A percentile compares a stretch with the other conserved stretches of the same genome.
Evolutionary conservation across 371 early-diverging fungal species (phyloP).

Genomic region (Actinomortierella wolfii): DNA sequence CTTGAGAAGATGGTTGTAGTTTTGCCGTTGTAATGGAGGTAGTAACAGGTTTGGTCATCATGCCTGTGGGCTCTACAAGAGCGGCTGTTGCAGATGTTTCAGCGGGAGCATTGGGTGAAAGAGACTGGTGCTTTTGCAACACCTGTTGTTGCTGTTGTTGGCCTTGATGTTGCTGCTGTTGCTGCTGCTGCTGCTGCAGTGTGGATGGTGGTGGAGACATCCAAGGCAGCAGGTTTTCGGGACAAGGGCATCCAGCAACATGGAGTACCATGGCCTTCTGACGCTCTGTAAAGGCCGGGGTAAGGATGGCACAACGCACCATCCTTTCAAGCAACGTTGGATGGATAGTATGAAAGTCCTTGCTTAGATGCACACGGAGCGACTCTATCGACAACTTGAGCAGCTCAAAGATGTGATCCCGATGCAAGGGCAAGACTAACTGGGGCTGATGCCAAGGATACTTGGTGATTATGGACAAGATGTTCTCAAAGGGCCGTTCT

Average conservation of each 20-base stretch:
- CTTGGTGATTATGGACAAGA: constrained; percentile 72
- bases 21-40: not conserved
- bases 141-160: not conserved
- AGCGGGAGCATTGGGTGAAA: not conserved
- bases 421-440: constrained; percentile 65
- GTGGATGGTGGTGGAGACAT: constrained; percentile 20
- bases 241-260: constrained; percentile 47
- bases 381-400: constrained; percentile 69
- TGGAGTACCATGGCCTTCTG: constrained; percentile 72
- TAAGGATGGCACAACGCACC: constrained; percentile 67
- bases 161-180: too few species aligned
- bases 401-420: constrained; percentile 82
- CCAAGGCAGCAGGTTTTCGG: constrained; percentile 38
- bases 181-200: constrained; percentile 1
- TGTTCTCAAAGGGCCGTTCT: constrained; percentile 81
- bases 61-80: not conserved
- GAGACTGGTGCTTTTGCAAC: constrained; percentile 1
- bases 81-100: constrained; percentile 1
- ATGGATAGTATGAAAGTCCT: constrained; percentile 68
- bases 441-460: constrained; percentile 77
- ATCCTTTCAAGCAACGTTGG: constrained; percentile 62
- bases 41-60: not conserved
- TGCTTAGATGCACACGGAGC: constrained; percentile 59
- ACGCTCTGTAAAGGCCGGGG: constrained; percentile 76
- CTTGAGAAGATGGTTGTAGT: not conserved